Percentiles rank a stretch among this genome's conserved stretches.
These are phyloP conservation scores for Raphanus sativus DNA, from an alignment of 345 rosid species.

Conservation along the genomic window DNA sequence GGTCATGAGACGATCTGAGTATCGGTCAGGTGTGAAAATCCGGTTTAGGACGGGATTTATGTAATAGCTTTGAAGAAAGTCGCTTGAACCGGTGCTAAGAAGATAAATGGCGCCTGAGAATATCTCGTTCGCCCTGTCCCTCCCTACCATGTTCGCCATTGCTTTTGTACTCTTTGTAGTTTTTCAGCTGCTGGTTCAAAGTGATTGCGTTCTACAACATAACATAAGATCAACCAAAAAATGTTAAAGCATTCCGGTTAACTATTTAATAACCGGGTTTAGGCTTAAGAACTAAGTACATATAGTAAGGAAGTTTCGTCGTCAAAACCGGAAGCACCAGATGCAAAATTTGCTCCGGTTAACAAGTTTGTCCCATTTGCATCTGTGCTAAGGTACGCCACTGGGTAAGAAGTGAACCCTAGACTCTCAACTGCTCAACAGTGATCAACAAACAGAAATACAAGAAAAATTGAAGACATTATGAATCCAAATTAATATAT, in stretches of 20 bases:
- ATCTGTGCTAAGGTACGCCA: constrained; percentile 58
- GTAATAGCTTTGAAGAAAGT: constrained; percentile 85
- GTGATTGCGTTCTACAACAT: constrained; percentile 59
- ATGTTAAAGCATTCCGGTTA: not conserved
- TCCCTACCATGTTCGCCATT: constrained; percentile 53
- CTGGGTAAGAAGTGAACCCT: constrained; percentile 80
- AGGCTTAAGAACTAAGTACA: constrained; percentile 37
- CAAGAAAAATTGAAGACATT: not conserved
- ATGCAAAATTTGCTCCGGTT: constrained; percentile 88
- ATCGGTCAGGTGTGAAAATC: constrained; percentile 61
- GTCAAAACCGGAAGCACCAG: constrained; percentile 78
- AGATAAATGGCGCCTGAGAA: constrained; percentile 59
- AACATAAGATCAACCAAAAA: not conserved
- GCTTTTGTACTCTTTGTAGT: constrained; percentile 67
- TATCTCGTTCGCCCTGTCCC: constrained; percentile 62
- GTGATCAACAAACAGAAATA: not conserved
- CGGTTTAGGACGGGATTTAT: constrained; percentile 75
- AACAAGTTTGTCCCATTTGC: constrained; percentile 59
- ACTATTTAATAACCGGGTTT: not conserved
- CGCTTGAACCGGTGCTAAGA: constrained; percentile 76
- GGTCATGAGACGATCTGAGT: constrained; percentile 63
- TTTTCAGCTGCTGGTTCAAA: constrained; percentile 59
- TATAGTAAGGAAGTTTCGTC: constrained; percentile 68
- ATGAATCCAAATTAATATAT: not conserved
- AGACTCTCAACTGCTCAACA: constrained; percentile 64